Evolutionary conservation across 805 yeast genomes (phyloP), one percentile per base, ranked within the genome.

Genomic region (Saccharomyces eubayanus): DNA sequence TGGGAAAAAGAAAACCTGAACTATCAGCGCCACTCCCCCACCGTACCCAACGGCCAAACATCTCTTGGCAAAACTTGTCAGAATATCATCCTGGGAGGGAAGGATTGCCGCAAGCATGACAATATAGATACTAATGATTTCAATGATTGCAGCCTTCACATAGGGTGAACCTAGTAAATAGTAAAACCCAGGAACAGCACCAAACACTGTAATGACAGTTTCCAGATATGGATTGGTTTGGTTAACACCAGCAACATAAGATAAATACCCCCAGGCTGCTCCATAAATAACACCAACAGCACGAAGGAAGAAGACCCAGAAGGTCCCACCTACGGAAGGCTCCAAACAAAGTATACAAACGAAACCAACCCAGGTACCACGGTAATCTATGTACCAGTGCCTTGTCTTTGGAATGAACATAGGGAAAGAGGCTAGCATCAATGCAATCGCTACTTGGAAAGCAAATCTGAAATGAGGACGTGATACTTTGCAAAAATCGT

Each of bases 361-460:
- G 67, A 79, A 79, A 28, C 82, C 82, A 6, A 77, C 73, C 83
- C 83, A 79, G 1, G 77, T 66, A 46, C 82, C 82, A 55, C 77
- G 71, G 31, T 73, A 70, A 16, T 72, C 70, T n/a, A 64, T 64
- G 56, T 77, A 78, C 82, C 82, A 79, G n/a, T 65, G 62, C 47
- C 81, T 67, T 21, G 75, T 58, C 40, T 72, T 70, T 0, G 81
- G 78, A 36, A 74, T 66, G 58, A 77, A 79, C 74, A 77, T 78
- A 1, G 82, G 82, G 55, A 77, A 77, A 0, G 81, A 75, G 1
- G 77, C 74, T 0, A 77, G 55, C 70, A 77, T 75, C 46, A 78
- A 59, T 0, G 79, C 78, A 40, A 76, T 59, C 0, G 76, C 68
- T 11, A 76, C 72, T 56, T 79, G 81, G 46, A 77, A 60, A 1